phyloP scores from a whole-genome alignment of 768 basidiomycete genomes.

The Boletus huronensis region DNA sequence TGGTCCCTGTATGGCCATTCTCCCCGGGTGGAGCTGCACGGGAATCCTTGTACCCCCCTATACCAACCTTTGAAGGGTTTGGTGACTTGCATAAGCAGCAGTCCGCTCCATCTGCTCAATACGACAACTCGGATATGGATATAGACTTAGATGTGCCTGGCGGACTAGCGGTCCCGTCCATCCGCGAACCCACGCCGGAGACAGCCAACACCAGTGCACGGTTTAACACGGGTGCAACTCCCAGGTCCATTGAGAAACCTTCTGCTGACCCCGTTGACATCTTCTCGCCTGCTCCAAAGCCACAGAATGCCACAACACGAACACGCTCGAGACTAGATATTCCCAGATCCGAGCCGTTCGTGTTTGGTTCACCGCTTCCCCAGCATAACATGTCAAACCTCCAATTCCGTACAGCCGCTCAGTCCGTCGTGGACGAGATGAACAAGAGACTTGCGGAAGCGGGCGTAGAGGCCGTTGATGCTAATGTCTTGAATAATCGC shows the following conservation, averaged over 20 bases:
- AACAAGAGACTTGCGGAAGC: conserved; percentile 62
- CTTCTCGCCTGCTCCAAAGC: conserved; percentile 39
- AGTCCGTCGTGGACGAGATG: conserved; percentile 80
- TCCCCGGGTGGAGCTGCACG: conserved; percentile 29
- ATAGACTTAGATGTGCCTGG: conserved; percentile 38
- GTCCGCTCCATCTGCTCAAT: conserved; percentile 10
- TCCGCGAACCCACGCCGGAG: conserved; percentile 22
- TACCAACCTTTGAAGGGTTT: conserved; percentile 34
- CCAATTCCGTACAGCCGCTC: conserved; percentile 64
- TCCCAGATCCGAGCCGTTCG: conserved; percentile 47
- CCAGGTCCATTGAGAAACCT: conserved; percentile 31
- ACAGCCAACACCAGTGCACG: conserved; percentile 5
- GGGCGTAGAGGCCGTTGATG: conserved; percentile 48
- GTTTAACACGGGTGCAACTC: conserved; percentile 24
- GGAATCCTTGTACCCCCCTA: conserved; percentile 38
- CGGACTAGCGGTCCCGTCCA: conserved; percentile 19
- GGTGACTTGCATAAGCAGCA: conserved; percentile 25
- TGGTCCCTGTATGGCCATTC: conserved; percentile 39
- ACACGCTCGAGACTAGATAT: conserved; percentile 22
- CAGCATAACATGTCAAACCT: conserved; percentile 57
- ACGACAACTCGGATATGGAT: conserved; percentile 33
- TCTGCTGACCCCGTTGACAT: conserved; percentile 34
- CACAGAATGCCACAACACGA: conserved; percentile 12
- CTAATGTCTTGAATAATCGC: conserved; percentile 41
- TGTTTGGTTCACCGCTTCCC: conserved; percentile 76